These are phyloP conservation scores for Vinca minor DNA, from an alignment of 257 asterid genomes.

Conservation along the genomic window DNA sequence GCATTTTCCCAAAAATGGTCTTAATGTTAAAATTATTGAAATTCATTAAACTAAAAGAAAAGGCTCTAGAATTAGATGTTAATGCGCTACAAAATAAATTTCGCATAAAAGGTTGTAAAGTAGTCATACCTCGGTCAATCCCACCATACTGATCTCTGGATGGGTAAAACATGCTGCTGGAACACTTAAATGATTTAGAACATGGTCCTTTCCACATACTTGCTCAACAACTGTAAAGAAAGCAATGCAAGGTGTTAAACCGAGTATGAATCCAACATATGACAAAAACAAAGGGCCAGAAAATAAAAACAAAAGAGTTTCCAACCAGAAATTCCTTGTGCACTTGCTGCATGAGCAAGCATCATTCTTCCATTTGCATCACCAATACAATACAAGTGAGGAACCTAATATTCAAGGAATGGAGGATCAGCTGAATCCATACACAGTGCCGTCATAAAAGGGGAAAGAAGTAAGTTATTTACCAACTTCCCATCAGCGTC, in stretches of 20 bases:
- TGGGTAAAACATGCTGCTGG: constrained; percentile 99
- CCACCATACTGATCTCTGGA: constrained; percentile 99
- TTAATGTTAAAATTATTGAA: neutral
- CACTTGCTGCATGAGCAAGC: constrained; percentile 99
- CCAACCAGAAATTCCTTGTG: constrained; percentile 88
- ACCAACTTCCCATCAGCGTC: constrained; percentile 85
- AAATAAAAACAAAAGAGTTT: constrained; percentile 10
- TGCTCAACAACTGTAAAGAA: constrained; percentile 75
- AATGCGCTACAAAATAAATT: neutral
- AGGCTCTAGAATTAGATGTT: neutral
- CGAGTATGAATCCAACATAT: constrained; percentile 1
- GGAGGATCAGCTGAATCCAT: constrained; percentile 14
- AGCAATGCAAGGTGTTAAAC: constrained; percentile 23
- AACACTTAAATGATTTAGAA: constrained; percentile 81
- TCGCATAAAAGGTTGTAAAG: neutral
- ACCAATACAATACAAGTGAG: constrained; percentile 92
- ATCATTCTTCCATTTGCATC: constrained; percentile 99
- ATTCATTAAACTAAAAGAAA: neutral
- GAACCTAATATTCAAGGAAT: constrained; percentile 48
- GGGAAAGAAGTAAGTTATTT: constrained; percentile 22
- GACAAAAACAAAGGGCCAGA: constrained; percentile 12
- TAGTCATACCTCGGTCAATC: constrained; percentile 76
- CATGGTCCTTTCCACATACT: constrained; percentile 80
- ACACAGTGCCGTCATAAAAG: constrained; percentile 11
- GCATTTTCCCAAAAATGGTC: neutral